phyloP scores from a whole-genome alignment of 306 rosid species.

The Luffa aegyptiaca region DNA sequence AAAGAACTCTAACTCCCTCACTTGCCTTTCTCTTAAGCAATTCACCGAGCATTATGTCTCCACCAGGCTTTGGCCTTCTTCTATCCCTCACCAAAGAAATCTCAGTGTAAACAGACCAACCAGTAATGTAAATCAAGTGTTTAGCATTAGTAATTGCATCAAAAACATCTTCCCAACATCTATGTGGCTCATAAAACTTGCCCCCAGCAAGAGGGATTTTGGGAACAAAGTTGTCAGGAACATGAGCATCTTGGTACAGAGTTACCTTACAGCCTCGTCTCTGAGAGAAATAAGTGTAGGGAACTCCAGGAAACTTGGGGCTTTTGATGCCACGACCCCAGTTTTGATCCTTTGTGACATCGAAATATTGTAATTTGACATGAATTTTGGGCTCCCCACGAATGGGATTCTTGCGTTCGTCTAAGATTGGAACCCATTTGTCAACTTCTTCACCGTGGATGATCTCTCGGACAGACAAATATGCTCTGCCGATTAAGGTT shows the following conservation, averaged over 20 bases:
- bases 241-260: slow-evolving; percentile 38
- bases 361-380: slow-evolving; percentile 33
- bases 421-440: slow-evolving; percentile 29
- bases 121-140: slow-evolving; percentile 41
- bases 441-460: slow-evolving; percentile 30
- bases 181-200: slow-evolving; percentile 30
- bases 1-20: slow-evolving; percentile 38
- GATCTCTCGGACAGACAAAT: slow-evolving; percentile 23
- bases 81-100: slow-evolving; percentile 32
- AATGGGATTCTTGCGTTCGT: slow-evolving; percentile 17
- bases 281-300: slow-evolving; percentile 35
- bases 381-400: slow-evolving; percentile 29
- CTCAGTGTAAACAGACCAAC: slow-evolving; percentile 39
- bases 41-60: slow-evolving; percentile 28
- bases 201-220: slow-evolving; percentile 41
- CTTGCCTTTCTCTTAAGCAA: slow-evolving; percentile 35
- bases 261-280: slow-evolving; percentile 34
- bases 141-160: slow-evolving; percentile 42
- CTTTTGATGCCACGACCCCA: slow-evolving; percentile 37
- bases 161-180: slow-evolving; percentile 47
- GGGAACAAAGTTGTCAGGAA: slow-evolving; percentile 36
- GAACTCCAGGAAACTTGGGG: slow-evolving; percentile 39
- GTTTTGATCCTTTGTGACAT: slow-evolving; percentile 28
- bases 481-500: slow-evolving; percentile 36
- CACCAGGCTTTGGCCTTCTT: slow-evolving; percentile 39